These are phyloP conservation scores for Pythium pyrilobum DNA, from an alignment of 352 stramenopile species.

Conservation along the genomic window DNA sequence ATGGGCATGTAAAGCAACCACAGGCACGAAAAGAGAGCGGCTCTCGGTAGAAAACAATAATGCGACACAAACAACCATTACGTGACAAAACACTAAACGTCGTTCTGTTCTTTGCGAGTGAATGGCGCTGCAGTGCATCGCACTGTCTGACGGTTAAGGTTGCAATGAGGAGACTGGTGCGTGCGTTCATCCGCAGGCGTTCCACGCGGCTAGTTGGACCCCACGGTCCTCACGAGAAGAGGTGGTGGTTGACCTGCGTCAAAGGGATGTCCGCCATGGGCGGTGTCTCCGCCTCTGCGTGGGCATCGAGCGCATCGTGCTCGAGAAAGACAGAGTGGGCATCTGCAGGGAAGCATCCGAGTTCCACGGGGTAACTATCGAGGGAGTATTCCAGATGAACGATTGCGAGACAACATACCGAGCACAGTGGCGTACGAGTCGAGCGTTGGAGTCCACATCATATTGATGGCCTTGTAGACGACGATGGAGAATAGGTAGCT, in stretches of 20 bases:
- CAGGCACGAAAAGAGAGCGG: not conserved
- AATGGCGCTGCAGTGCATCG: too few species aligned
- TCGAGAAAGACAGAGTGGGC: slow-evolving; percentile 56
- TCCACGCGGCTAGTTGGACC: too few species aligned
- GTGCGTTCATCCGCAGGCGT: too few species aligned
- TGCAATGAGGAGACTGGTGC: too few species aligned
- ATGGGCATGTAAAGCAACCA: slow-evolving; percentile 65
- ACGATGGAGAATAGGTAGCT: slow-evolving; percentile 80
- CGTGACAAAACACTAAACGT: too few species aligned
- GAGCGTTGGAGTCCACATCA: slow-evolving; percentile 62
- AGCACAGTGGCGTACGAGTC: slow-evolving; percentile 79
- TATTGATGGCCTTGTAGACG: slow-evolving; percentile 81
- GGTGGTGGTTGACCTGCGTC: slow-evolving; percentile 56
- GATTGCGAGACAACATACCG: slow-evolving; percentile 12
- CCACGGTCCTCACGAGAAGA: too few species aligned
- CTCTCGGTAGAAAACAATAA: too few species aligned
- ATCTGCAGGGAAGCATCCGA: slow-evolving; percentile 21
- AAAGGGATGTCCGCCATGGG: slow-evolving; percentile 76
- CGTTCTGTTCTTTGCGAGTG: too few species aligned
- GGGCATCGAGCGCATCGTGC: slow-evolving; percentile 27
- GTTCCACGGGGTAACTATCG: not conserved
- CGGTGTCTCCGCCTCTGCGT: slow-evolving; percentile 56
- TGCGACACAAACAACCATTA: too few species aligned
- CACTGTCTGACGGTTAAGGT: too few species aligned
- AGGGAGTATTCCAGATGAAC: not conserved